phyloP scores from a whole-genome alignment of 495 filamentous ascomycete species.

The Extremus antarcticus region DNA sequence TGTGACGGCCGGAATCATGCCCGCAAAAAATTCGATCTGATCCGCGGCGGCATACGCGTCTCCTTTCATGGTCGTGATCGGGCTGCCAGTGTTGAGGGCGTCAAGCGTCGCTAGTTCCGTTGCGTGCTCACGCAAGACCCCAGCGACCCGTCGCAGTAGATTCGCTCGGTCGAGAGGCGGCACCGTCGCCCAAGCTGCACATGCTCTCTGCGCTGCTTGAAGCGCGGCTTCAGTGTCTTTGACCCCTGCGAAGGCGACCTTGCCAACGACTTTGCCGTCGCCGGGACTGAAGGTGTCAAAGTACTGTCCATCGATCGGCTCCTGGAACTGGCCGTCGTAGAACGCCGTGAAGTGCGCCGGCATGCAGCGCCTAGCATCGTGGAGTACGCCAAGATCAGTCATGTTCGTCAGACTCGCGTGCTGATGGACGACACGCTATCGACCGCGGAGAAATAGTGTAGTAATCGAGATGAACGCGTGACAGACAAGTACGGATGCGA shows the following conservation, averaged over 20 bases:
- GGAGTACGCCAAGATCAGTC: too few species aligned
- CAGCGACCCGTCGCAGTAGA: slow-evolving; percentile 8
- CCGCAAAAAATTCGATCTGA: slow-evolving; percentile 18
- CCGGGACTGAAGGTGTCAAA: slow-evolving; percentile 16
- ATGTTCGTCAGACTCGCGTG: too few species aligned
- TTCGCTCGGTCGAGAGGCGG: slow-evolving; percentile 5
- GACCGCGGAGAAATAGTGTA: too few species aligned
- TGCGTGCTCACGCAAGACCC: slow-evolving; percentile 14
- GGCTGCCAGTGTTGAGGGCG: slow-evolving; percentile 18
- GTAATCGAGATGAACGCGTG: too few species aligned
- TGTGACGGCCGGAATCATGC: slow-evolving; percentile 16
- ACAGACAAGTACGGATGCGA: too few species aligned
- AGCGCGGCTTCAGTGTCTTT: slow-evolving; percentile 13
- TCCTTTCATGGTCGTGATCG: slow-evolving; percentile 12
- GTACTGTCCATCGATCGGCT: background rate
- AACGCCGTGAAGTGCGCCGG: too few species aligned
- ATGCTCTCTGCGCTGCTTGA: slow-evolving; percentile 13
- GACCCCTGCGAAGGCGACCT: slow-evolving; percentile 6
- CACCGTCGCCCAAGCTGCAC: slow-evolving; percentile 11
- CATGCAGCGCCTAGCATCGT: too few species aligned
- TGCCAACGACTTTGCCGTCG: slow-evolving; percentile 12
- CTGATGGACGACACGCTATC: too few species aligned
- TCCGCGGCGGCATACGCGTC: slow-evolving; percentile 16
- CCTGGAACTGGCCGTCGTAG: slow-evolving; percentile 8
- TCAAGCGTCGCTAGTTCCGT: slow-evolving; percentile 16